phyloP scores from a whole-genome alignment of 805 yeast species.

The Jamesozyma rosinii region DNA sequence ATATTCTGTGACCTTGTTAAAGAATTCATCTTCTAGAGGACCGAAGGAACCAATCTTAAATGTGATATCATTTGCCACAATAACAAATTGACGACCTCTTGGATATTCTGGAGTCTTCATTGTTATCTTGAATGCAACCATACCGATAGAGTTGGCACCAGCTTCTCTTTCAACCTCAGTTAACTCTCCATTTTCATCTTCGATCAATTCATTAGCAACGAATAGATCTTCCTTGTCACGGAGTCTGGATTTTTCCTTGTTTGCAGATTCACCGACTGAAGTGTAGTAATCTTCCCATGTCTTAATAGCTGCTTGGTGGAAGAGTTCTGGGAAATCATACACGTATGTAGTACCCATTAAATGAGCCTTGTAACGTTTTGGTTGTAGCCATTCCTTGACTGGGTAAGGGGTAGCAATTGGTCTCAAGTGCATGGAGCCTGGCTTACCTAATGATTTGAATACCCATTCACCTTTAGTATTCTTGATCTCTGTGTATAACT shows the following conservation, averaged over 20 bases:
- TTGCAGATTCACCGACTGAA: conserved; percentile 4
- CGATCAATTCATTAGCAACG: conserved; percentile 69
- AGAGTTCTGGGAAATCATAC: conserved; percentile 97
- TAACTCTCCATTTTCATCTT: conserved; percentile 66
- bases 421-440: conserved; percentile 96
- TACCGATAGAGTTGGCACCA: conserved; percentile 91
- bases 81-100: conserved; percentile 83
- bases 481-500: conserved; percentile 87
- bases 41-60: conserved; percentile 98
- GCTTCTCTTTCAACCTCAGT: conserved; percentile 91
- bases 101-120: conserved; percentile 97
- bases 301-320: conserved; percentile 81
- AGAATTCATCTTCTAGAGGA: conserved; percentile 88
- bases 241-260: not conserved
- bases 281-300: conserved; percentile 65
- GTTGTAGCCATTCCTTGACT: conserved; percentile 95
- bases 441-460: conserved; percentile 87
- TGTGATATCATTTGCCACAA: conserved; percentile 95
- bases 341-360: conserved; percentile 96
- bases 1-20: conserved; percentile 83
- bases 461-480: conserved; percentile 93
- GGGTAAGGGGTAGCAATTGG: conserved; percentile 94
- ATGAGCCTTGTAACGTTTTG: conserved; percentile 97
- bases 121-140: conserved; percentile 89
- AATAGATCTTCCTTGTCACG: conserved; percentile 52